Evolutionary conservation across 1,284 basidiomycete genomes (phyloP), one percentile per base, ranked within the genome.

Genomic region (Entoloma clypeatum): DNA sequence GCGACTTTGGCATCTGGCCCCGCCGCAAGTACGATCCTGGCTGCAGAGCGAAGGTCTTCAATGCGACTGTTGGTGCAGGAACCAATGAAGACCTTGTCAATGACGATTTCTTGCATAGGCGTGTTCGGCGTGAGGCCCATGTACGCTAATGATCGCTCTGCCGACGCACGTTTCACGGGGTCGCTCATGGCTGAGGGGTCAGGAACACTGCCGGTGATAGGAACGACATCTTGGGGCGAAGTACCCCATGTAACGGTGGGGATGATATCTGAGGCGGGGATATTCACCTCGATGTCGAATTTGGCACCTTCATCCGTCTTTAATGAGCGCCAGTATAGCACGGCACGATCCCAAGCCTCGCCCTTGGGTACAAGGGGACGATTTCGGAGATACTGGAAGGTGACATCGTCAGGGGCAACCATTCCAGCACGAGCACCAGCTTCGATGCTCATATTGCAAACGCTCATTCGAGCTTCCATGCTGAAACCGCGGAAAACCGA

Each of bases 391-490:
- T 97, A 97, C 36, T 74, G 73, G 62, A 96, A 94, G 6, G 94
- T 97, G 50, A 86, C 69, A 25, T 95, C 88, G 62, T 97, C 93
- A 1, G 93, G 92, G 8, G 92, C 93, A 49, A 97, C 80, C 91
- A 97, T 93, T 43, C 93, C 93, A 5, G 92, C 92, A 56, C 93
- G 81, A 49, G 93, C 94, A 59, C 93, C 93, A 45, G 83, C 94
- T 66, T 97, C 93, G 61, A 97, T 96, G 49, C 90, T 92, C 93
- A 97, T 97, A 71, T 97, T 97, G 68, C 92, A 96, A 53, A 92
- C 91, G 54, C 90, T 93, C 92, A 96, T 96, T 37, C 92, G 81
- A 27, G 88, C 91, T 63, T 97, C 93, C 91, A 96, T 94, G 57
- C 86, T 91, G 59, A 96, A 86, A 10, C 76, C 77, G 45, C 92